Evolutionary conservation across 768 basidiomycete species (phyloP), one percentile per base, ranked within the genome.

Genomic region (Coprinellus micaceus): DNA sequence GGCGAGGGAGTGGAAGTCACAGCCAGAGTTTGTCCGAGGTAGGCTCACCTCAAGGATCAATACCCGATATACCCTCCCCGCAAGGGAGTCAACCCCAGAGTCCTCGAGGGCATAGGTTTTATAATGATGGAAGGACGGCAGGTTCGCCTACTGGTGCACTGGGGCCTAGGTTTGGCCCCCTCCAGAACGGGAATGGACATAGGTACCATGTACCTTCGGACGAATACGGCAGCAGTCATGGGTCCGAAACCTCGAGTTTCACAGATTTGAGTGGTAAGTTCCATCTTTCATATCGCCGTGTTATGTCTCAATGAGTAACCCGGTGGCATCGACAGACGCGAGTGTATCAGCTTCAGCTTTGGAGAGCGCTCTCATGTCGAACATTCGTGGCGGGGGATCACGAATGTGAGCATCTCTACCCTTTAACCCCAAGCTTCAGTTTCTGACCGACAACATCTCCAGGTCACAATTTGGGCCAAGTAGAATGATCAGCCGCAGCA

Each of bases 211-310:
- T 75, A 25, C 73, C 79, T 29, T 63, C 76, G 53, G 72, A 81
- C 61, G 82, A 86, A 54, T 77, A 81, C 53, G 78, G 77, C 43
- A 88, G 87, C 61, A 82, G 75, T 60, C 80, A 86, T 49, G 83
- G 84, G 2, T 91, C 89, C 22, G 83, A 85, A 41, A 82, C 89
- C 0, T 91, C 90, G 5, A 82, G 91, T 67, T 91, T 93, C 63
- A 93, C 91, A 64, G 91, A 94, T 64, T 65, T 93, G 43, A 94
- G 91, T 63, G 91, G 91, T 91, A 63, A 64, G 82, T 71, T 26
- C 21, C 15, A 11, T 12, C 11, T 39, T 44, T 29, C 26, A 40
- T 2, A n/a, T 50, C 21, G 51, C n/a, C n/a, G n/a, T n/a, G n/a
- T n/a, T n/a, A n/a, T n/a, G n/a, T n/a, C n/a, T n/a, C n/a, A n/a